Percentiles rank a stretch among this genome's conserved stretches.
These are phyloP conservation scores for Phytophthora ohioensis DNA, from an alignment of 352 stramenopile genomes.

Conservation along the genomic window DNA sequence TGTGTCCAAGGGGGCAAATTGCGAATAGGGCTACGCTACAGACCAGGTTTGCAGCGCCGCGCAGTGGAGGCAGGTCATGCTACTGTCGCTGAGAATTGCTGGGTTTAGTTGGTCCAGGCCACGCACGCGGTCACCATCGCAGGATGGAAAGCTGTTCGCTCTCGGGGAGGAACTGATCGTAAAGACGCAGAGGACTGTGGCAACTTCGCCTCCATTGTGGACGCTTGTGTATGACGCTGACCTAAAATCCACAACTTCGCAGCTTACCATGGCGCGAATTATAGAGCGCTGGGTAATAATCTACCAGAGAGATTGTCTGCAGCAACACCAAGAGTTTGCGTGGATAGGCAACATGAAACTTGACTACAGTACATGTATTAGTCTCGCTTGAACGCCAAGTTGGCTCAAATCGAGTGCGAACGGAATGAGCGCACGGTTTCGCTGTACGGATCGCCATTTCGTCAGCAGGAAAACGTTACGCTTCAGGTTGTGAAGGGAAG, in stretches of 20 bases:
- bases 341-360: slow-evolving; percentile 15
- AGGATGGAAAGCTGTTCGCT: slow-evolving; percentile 31
- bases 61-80: slow-evolving; percentile 18
- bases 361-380: background rate
- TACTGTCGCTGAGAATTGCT: slow-evolving; percentile 31
- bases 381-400: slow-evolving; percentile 13
- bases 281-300: slow-evolving; percentile 12
- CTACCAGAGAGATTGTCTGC: too few relatives aligned
- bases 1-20: slow-evolving; percentile 18
- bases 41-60: slow-evolving; percentile 17
- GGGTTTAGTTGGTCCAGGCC: slow-evolving; percentile 5
- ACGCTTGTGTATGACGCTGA: background rate
- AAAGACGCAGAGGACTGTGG: slow-evolving; percentile 13
- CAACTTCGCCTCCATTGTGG: slow-evolving; percentile 5
- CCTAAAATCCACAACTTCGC: too few relatives aligned
- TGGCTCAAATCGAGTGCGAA: slow-evolving; percentile 9
- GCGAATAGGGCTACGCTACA: slow-evolving; percentile 6
- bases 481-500: background rate
- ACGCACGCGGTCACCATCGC: slow-evolving; percentile 33
- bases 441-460: slow-evolving; percentile 10
- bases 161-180: slow-evolving; percentile 18
- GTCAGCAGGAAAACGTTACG: slow-evolving; percentile 5
- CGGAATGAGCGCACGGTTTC: slow-evolving; percentile 9
- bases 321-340: background rate
- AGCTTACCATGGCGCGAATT: slow-evolving; percentile 1